Base-by-base conservation (phyloP, 2,329 filamentous ascomycete genomes). In the Paraphoma sp. region DNA sequence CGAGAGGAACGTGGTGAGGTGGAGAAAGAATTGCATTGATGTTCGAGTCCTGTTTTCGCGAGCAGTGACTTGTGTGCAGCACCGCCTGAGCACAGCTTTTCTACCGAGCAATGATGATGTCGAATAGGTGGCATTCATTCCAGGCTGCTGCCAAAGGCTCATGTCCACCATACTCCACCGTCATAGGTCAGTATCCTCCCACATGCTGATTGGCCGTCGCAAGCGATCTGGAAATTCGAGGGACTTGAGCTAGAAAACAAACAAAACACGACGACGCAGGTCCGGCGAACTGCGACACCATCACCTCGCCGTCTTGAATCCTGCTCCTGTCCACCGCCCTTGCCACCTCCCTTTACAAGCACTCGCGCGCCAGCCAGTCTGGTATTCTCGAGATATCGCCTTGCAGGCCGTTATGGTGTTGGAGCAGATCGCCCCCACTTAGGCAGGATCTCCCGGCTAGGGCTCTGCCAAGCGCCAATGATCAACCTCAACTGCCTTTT, bases 311-410 rank as follows among this genome's bases (percentile, higher is more conserved):
- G 33, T 36, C 33, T 36, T 36, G 33, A 36, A 36, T 10, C 33
- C 7, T 36, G 33, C 33, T 36, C 33, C 33, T 10, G 9, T 36
- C 14, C 33, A 6, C 33, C 33, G 33, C 33, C 23, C 29, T 52
- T 52, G 49, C 40, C 54, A 52, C 49, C 49, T 53, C 28, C 54
- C 45, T 45, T 52, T 53, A 36, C 36, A 16, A 45, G 54, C 41
- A 16, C 12, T 36, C 33, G 33, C 33, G 10, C 33, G 33, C 33
- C 3, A 14, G 33, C 33, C 33, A 14, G 44, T 30, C 44, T 12
- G 30, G 16, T 41, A 48, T 44, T 16, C 29, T 43, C 31, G 17
- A 28, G 43, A 38, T 18, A 29, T 33, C 38, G 44, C 16, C 42
- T 10, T 29, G 36, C 28, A 31, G 31, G 11, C 47, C 23, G 11